phyloP scores from a whole-genome alignment of 2,329 filamentous ascomycete species.

The Nemania diffusa region DNA sequence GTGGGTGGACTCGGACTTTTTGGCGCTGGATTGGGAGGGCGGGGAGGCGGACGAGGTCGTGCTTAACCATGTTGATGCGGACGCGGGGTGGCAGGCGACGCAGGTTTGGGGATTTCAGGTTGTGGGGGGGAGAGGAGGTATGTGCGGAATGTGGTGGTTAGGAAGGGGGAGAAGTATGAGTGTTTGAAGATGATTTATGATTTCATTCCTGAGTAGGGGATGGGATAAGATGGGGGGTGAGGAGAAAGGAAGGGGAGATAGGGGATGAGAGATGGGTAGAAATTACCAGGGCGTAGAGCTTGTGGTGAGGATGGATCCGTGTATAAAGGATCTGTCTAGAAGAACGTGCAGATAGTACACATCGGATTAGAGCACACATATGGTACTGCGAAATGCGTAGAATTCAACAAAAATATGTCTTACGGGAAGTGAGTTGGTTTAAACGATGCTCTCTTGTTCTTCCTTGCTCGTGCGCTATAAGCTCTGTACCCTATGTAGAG shows the following conservation, averaged over 20 bases:
- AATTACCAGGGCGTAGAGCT: not conserved
- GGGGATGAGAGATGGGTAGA: too few relatives aligned
- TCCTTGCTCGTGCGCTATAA: not conserved
- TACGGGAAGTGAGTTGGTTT: not conserved
- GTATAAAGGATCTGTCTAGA: not conserved
- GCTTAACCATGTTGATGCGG: slow-evolving; percentile 68
- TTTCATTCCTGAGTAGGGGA: slow-evolving; percentile 50
- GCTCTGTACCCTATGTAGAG: not conserved
- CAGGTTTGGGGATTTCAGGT: slow-evolving; percentile 72
- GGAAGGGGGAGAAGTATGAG: slow-evolving; percentile 57
- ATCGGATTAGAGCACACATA: not conserved
- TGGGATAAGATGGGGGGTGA: not conserved
- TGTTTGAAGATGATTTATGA: slow-evolving; percentile 68
- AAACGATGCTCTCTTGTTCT: not conserved
- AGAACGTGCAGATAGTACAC: not conserved
- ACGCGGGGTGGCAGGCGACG: slow-evolving; percentile 63
- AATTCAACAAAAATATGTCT: not conserved
- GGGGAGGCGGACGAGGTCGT: slow-evolving; percentile 68
- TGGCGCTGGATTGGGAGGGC: slow-evolving; percentile 70
- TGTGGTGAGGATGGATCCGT: not conserved
- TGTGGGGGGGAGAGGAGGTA: slow-evolving; percentile 64
- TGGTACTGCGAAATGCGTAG: not conserved
- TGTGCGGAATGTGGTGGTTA: slow-evolving; percentile 63
- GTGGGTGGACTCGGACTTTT: slow-evolving; percentile 63
- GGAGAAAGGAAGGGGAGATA: not conserved